Base-by-base conservation (phyloP, 805 yeast genomes). In the Maudiozyma saulgeensis region DNA sequence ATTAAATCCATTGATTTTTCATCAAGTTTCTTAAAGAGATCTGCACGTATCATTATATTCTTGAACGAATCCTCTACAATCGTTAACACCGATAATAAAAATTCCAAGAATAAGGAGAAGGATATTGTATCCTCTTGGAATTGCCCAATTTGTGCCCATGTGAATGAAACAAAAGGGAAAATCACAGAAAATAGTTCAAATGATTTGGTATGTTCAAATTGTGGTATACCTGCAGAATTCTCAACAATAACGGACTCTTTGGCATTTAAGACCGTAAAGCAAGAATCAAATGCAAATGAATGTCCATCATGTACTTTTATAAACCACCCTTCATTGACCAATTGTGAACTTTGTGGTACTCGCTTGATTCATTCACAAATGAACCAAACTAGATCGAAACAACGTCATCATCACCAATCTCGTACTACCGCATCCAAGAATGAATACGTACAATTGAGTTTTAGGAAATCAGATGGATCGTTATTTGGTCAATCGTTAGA, bases 331-430 rank as follows among this genome's bases (percentile, higher is more conserved):
- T 79, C 86, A 2, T 71, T 91, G 72, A 66, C 73, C 37, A 74
- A 72, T 53, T 91, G 99, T 66, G 99, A 91, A 64, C 76, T 93
- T 61, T 91, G 98, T 68, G 96, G 96, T 0, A 71, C 82, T 0
- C 70, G 71, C 19, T 62, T 82, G 25, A 66, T 68, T 3, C 12
- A 21, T 16, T 18, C 37, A 12, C 25, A 44, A 37, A 8, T n/a
- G 12, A 28, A 28, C 8, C 32, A 9, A 11, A 11, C 32, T 9
- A 28, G 12, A 28, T n/a, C 16, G 8, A n/a, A n/a, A 16, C 21
- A n/a, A 16, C 40, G 40, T 8, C 15, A 37, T 15, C 40, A 37
- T 13, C 32, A 11, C 2, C 32, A 28, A 28, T 11, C 9, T 28
- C 32, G 32, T 28, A 37, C 2, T 37, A 13, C 3, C 8, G 21